Evolutionary conservation across 2,329 filamentous ascomycete genomes (phyloP).

Genomic region (Thielaviopsis musarum): DNA sequence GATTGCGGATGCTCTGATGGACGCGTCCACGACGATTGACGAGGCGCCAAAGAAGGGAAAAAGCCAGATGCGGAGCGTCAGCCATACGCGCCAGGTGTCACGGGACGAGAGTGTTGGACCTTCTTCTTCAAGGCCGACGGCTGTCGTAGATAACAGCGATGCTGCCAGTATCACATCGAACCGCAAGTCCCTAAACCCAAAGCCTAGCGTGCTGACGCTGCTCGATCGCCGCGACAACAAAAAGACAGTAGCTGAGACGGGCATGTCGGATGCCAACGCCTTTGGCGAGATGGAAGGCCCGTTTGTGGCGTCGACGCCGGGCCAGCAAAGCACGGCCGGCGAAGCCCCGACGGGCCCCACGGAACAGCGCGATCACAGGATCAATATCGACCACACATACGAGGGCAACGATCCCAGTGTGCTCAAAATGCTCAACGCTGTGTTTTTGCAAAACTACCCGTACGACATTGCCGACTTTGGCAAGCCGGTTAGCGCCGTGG

Average conservation of each 20-base stretch:
- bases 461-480: conserved; percentile 57
- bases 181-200: conserved; percentile 20
- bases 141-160: conserved; percentile 4
- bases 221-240: conserved; percentile 41
- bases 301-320: conserved; percentile 20
- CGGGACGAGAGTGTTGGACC: conserved; percentile 4
- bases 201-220: conserved; percentile 41
- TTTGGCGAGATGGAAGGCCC: conserved; percentile 44
- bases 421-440: conserved; percentile 59
- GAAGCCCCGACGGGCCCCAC: background rate
- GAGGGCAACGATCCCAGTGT: conserved; percentile 58
- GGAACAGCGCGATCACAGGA: background rate
- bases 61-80: conserved; percentile 18
- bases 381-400: conserved; percentile 54
- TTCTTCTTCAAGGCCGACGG: background rate
- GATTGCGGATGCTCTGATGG: conserved; percentile 76
- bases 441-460: conserved; percentile 60
- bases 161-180: conserved; percentile 10
- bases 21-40: conserved; percentile 80
- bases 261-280: conserved; percentile 40
- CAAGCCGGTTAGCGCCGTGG: conserved; percentile 31
- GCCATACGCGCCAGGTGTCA: conserved; percentile 5
- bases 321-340: background rate
- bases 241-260: conserved; percentile 41
- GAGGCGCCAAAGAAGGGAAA: conserved; percentile 35